Base-by-base conservation (phyloP, 805 yeast genomes). In the Kodamaea hsintzibuensis region DNA sequence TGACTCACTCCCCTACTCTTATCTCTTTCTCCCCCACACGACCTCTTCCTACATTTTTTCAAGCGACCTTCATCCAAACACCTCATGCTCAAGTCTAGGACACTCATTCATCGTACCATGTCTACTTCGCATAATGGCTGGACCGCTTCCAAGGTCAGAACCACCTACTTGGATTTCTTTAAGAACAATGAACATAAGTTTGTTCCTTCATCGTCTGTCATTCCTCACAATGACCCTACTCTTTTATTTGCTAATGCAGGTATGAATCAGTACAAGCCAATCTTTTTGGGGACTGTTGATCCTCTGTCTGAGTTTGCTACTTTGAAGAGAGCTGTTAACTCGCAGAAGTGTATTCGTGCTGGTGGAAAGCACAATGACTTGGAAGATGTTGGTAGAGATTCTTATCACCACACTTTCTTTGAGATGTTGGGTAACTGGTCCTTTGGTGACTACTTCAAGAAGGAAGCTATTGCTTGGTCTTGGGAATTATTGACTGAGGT, bases 371-470 rank as follows among this genome's bases (percentile, higher is more conserved):
- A 95, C 74, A 88, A 88, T 63, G 99, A 95, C 77, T 83, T 95
- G 68, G 99, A 95, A 70, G 99, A 95, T 73, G 99, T 95, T 48
- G 99, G 99, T 59, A 85, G 88, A 67, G 99, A 95, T 74, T 90
- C 96, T 51, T 95, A 95, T 69, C 99, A 95, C 72, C 99, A 95
- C 73, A 95, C 99, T 14, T 96, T 96, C 69, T 95, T 95, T 64
- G 99, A 95, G 77, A 95, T 95, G 99, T 82, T 95, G 74, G 99
- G 99, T 66, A 95, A 95, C 80, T 95, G 99, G 99, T 95, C 99
- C 6, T 95, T 95, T 73, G 99, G 99, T 65, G 99, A 95, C 74
- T 95, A 95, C 71, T 95, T 95, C 84, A 95, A 95, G 73, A 83
- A 88, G 64, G 99, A 91, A 68, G 98, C 98, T 51, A 87, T 92